These are phyloP conservation scores for Cardamine resedifolia DNA, from an alignment of 345 rosid species.

Conservation along the genomic window DNA sequence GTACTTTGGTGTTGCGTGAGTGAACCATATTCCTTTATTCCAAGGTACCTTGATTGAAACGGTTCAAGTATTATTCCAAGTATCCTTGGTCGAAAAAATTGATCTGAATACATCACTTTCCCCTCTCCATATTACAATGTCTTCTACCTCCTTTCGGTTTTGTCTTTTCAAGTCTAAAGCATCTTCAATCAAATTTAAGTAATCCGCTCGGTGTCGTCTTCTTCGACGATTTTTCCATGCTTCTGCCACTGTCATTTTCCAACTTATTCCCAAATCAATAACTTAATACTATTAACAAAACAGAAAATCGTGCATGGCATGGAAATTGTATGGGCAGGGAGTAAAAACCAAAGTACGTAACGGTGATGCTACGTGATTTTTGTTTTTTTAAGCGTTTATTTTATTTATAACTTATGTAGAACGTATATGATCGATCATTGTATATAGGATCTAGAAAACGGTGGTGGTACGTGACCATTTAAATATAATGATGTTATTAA, in stretches of 20 bases:
- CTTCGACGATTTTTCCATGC: not conserved
- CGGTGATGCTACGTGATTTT: slow-evolving; percentile 31
- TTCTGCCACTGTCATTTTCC: not conserved
- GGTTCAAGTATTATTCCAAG: not conserved
- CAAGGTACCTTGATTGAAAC: not conserved
- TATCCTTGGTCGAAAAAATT: not conserved
- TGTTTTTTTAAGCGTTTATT: not conserved
- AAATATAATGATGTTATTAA: not conserved
- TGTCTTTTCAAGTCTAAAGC: not conserved
- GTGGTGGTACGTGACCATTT: slow-evolving; percentile 32
- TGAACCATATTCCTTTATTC: not conserved
- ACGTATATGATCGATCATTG: not conserved
- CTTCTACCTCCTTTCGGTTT: not conserved
- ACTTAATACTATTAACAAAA: no score
- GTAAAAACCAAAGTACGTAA: slow-evolving; percentile 21
- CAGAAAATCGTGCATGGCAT: slow-evolving; percentile 3
- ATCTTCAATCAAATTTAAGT: not conserved
- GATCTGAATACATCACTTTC: not conserved
- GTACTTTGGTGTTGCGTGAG: not conserved
- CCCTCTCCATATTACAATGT: not conserved
- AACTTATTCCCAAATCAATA: no score
- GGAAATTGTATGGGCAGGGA: slow-evolving; percentile 15
- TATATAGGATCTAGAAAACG: slow-evolving; percentile 7
- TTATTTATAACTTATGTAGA: not conserved
- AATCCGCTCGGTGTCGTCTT: not conserved